These are phyloP conservation scores for Ophiostoma quercus DNA, from an alignment of 2,329 filamentous ascomycete species.

Conservation along the genomic window DNA sequence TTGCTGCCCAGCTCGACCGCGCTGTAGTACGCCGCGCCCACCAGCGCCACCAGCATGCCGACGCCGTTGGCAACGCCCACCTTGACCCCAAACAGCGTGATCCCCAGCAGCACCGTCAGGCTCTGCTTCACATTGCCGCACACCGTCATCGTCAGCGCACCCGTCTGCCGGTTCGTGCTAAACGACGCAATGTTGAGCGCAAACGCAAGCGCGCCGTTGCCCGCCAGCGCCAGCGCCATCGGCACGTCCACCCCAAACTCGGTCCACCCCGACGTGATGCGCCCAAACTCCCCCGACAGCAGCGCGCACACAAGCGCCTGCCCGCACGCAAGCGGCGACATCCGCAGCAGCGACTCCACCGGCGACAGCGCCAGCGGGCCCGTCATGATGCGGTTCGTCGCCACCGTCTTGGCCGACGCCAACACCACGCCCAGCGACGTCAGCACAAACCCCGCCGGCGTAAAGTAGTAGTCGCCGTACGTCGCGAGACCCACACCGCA, in stretches of 20 bases:
- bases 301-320: slow-evolving; percentile 50
- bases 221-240: slow-evolving; percentile 38
- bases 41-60: slow-evolving; percentile 51
- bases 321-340: slow-evolving; percentile 55
- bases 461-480: slow-evolving; percentile 58
- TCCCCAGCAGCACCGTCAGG: slow-evolving; percentile 50
- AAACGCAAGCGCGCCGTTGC: slow-evolving; percentile 51
- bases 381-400: slow-evolving; percentile 61
- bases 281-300: slow-evolving; percentile 47
- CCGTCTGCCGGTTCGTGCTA: slow-evolving; percentile 52
- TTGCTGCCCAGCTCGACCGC: slow-evolving; percentile 44
- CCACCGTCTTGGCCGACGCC: slow-evolving; percentile 56
- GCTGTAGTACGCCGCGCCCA: slow-evolving; percentile 53
- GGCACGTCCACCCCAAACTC: slow-evolving; percentile 27
- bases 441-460: slow-evolving; percentile 51
- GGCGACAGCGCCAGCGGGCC: slow-evolving; percentile 53
- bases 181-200: slow-evolving; percentile 53
- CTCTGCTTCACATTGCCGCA: slow-evolving; percentile 56
- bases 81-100: slow-evolving; percentile 47
- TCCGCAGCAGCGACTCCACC: slow-evolving; percentile 55
- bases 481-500: slow-evolving; percentile 56
- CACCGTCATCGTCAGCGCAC: slow-evolving; percentile 54
- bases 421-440: slow-evolving; percentile 51
- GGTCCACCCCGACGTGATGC: slow-evolving; percentile 21
- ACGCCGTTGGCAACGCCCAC: slow-evolving; percentile 49